Evolutionary conservation across 2,329 filamentous ascomycete genomes (phyloP).

Genomic region (Trichoderma asperellum): DNA sequence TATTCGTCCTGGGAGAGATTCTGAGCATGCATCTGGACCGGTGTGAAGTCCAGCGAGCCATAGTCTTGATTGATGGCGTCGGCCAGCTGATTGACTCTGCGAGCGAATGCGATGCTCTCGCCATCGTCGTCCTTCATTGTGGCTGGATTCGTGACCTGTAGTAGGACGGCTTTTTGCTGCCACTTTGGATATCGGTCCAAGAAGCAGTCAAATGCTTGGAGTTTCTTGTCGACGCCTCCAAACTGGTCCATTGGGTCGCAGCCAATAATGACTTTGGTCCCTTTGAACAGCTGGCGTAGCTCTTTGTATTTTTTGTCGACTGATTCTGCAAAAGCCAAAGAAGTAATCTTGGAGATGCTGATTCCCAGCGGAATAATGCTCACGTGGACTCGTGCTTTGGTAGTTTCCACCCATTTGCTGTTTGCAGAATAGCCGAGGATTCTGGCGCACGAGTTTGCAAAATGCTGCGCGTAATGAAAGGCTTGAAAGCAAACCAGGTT

Average conservation of each 20-base stretch:
- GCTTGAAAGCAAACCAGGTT: conserved; percentile 95
- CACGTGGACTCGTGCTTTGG: conserved; percentile 49
- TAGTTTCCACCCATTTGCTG: conserved; percentile 78
- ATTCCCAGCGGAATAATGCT: conserved; percentile 59
- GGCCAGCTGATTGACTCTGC: conserved; percentile 85
- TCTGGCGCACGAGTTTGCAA: conserved; percentile 88
- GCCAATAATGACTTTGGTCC: conserved; percentile 90
- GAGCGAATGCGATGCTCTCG: conserved; percentile 76
- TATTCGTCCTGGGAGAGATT: conserved; percentile 89
- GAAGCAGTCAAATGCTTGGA: conserved; percentile 91
- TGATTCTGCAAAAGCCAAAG: conserved; percentile 70
- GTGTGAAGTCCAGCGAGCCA: conserved; percentile 83
- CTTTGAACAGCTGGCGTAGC: conserved; percentile 75
- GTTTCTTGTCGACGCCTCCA: conserved; percentile 86
- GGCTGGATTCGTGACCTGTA: conserved; percentile 89
- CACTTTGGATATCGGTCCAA: conserved; percentile 87
- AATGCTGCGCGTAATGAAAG: conserved; percentile 91
- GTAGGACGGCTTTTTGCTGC: conserved; percentile 85
- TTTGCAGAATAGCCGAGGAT: conserved; percentile 85
- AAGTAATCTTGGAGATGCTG: conserved; percentile 75
- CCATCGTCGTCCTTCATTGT: conserved; percentile 79
- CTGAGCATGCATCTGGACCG: conserved; percentile 93
- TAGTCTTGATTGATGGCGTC: conserved; percentile 88
- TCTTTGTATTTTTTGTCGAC: conserved; percentile 72
- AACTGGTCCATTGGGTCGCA: conserved; percentile 91